Evolutionary conservation across 1,139 yeast genomes (phyloP), one percentile per base, ranked within the genome.

Genomic region (Candida sanyaensis): DNA sequence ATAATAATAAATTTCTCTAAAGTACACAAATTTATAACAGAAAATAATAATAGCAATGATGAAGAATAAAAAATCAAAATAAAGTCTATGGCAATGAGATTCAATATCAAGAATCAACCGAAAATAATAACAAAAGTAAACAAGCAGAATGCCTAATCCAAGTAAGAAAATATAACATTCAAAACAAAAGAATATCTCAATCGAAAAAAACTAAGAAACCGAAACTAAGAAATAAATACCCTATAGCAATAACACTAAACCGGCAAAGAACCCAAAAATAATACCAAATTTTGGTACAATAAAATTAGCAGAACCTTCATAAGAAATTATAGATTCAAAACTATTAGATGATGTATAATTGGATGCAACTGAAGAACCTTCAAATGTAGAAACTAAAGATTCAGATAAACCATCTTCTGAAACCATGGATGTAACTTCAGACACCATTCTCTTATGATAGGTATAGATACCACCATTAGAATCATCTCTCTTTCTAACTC

Each of bases 161-260:
- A 32, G 34, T 12, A 32, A 12, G 34, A 12, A 17, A 17, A 17
- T 17, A 17, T 17, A 17, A 17, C 21, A 17, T 10, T n/a, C 13
- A 32, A 32, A 13, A 12, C 5, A 12, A 32, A 32, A 11, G 12
- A 31, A 32, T 32, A 32, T 32, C 34, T 32, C 12, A 32, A 32
- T 32, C 28, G 4, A 6, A 12, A 32, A 6, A 6, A 32, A 12
- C 2, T 12, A 32, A 32, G 23, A 32, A 32, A 32, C 34, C 34
- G 34, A 32, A 32, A n/a, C n/a, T n/a, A 32, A 6, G 28, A 32
- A 26, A 4, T 12, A 32, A 32, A 8, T 32, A 17, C 3, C 6
- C 27, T 41, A 41, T 12, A 41, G 26, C 43, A 41, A 41, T 31
- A 41, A 41, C 4, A 32, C 13, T 38, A 41, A 41, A 24, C 31